Conservation (phyloP, 805 yeast genomes). For the Teunomyces gatunensis region DNA sequence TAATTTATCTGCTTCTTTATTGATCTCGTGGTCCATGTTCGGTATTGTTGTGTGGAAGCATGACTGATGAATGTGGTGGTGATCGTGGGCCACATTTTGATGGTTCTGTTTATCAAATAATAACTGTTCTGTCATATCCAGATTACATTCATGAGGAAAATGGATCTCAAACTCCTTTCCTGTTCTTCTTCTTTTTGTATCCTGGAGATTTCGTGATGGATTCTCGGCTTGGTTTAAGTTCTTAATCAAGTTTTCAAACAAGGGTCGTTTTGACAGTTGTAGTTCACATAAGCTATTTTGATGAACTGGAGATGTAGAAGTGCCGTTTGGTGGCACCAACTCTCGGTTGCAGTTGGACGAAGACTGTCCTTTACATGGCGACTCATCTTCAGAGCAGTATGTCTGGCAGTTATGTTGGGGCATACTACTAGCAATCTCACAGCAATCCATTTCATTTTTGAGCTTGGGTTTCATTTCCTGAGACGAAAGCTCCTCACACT, state of each 20-base stretch:
- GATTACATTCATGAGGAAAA: constrained; percentile 41
- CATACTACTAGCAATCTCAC: constrained; percentile 9
- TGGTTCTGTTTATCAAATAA: not conserved
- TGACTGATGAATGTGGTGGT: constrained; percentile 36
- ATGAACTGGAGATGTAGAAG: not conserved
- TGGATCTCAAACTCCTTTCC: constrained; percentile 30
- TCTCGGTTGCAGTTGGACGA: not conserved
- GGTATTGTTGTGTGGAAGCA: constrained; percentile 46
- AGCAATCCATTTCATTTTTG: constrained; percentile 6
- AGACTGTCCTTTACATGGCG: not conserved
- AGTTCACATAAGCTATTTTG: constrained; percentile 23
- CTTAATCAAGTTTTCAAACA: constrained; percentile 39
- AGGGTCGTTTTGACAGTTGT: constrained; percentile 28
- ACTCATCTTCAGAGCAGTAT: not conserved
- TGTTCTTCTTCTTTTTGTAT: constrained; percentile 5
- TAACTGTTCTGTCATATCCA: not conserved
- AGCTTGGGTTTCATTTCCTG: not conserved
- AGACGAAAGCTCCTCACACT: constrained; percentile 5
- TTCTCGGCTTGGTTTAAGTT: constrained; percentile 32
- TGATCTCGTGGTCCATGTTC: constrained; percentile 11
- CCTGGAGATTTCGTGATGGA: constrained; percentile 8
- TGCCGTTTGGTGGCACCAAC: not conserved
- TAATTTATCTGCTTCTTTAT: constrained; percentile 8
- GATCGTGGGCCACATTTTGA: not conserved
- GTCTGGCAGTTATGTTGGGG: constrained; percentile 1